Evolutionary conservation across 2,329 filamentous ascomycete species (phyloP), one percentile per base, ranked within the genome.

Genomic region (Gnomoniopsis smithogilvyi): DNA sequence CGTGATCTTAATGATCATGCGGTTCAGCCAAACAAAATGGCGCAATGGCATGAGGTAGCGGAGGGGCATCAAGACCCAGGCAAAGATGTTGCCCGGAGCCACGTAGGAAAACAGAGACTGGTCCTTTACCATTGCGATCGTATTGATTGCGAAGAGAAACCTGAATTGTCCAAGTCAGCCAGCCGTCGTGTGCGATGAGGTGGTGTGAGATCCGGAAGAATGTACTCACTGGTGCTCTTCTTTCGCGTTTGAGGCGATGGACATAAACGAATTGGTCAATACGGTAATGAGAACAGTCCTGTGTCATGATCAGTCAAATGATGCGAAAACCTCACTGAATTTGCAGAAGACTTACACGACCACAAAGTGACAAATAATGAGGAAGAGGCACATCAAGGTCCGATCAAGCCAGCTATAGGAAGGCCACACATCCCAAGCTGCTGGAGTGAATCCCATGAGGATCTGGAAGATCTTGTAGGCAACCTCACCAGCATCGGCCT

Each of bases 51-150:
- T 86, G 66, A 86, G 77, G 70, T 89, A 96, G 63, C 93, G 84
- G 48, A 96, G 72, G 0, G 94, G 94, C 67, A 92, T 92, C 30
- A 96, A 78, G 0, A 94, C 70, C 94, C 93, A 98, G 1, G 91
- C 93, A 63, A 97, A 83, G 33, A 97, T 89, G 69, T 98, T 98
- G 15, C 90, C 89, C 0, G 94, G 94, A 1, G 94, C 90, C 62
- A 97, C 85, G 70, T 97, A 97, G 3, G 92, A 96, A 77, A 98
- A 98, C 0, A 97, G 78, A 0, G 92, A 90, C 71, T 98, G 94
- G n/a, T 95, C 96, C 73, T 97, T 98, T 64, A 97, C 94, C 91
- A 96, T 96, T 4, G 92, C 96, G 52, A 97, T 96, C 4, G 94
- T 96, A 70, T 97, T 98, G 72, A 98, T 92, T 0, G 94, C 94